phyloP scores from a whole-genome alignment of 2,329 filamentous ascomycete species.

The Aureobasidium musti region DNA sequence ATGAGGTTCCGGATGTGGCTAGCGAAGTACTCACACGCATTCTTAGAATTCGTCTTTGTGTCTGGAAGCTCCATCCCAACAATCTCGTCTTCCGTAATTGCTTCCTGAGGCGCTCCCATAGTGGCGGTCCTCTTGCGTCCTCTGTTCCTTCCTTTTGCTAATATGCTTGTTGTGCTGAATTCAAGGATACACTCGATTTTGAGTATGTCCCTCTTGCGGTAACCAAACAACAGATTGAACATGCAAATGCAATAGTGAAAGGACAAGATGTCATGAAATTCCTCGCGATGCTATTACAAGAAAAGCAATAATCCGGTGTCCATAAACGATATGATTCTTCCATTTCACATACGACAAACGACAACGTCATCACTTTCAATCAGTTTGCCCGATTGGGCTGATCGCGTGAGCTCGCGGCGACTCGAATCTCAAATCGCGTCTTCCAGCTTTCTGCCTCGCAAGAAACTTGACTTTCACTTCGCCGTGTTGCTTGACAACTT shows the following conservation, averaged over 20 bases:
- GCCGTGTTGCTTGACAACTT: neutral
- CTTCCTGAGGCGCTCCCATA: slow-evolving; percentile 28
- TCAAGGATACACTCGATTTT: neutral
- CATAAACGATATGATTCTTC: neutral
- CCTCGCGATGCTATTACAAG: neutral
- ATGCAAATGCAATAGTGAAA: neutral
- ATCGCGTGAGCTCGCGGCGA: slow-evolving; percentile 8
- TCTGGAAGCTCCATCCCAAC: slow-evolving; percentile 29
- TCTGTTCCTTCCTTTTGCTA: slow-evolving; percentile 4
- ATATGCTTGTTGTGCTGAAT: slow-evolving; percentile 4
- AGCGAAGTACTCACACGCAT: slow-evolving; percentile 28
- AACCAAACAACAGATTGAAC: neutral
- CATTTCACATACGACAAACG: neutral
- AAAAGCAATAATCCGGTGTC: neutral
- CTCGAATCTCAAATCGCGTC: slow-evolving; percentile 5
- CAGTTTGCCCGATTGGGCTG: slow-evolving; percentile 11
- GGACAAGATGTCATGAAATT: neutral
- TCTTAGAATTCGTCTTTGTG: slow-evolving; percentile 18
- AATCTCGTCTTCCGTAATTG: slow-evolving; percentile 32
- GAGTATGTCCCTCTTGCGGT: neutral
- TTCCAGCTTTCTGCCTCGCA: slow-evolving; percentile 19
- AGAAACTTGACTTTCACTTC: neutral
- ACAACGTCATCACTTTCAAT: slow-evolving; percentile 10
- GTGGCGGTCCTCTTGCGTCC: neutral
- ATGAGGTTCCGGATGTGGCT: neutral